These are phyloP conservation scores for Penicillium coprophilum DNA, from an alignment of 495 filamentous ascomycete genomes.

Conservation along the genomic window DNA sequence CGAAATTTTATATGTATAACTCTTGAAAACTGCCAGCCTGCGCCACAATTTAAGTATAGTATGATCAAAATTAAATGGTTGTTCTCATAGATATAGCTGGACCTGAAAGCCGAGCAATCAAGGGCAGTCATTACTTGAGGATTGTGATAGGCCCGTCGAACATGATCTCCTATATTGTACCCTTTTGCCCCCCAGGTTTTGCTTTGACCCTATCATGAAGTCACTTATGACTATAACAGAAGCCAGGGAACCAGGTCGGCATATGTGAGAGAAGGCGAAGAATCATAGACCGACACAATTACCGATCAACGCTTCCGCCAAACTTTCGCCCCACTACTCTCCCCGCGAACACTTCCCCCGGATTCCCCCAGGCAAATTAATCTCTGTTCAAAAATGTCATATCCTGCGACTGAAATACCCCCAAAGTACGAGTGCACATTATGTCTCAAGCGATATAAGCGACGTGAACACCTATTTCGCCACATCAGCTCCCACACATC, in stretches of 20 bases:
- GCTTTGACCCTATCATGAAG: too few relatives aligned
- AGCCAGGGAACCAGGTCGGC: not conserved
- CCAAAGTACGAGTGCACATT: slow-evolving; percentile 19
- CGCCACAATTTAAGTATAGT: too few relatives aligned
- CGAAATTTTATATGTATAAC: too few relatives aligned
- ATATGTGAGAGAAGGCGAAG: not conserved
- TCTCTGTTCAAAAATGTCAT: not conserved
- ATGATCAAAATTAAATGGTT: too few relatives aligned
- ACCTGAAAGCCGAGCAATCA: too few relatives aligned
- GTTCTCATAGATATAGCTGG: too few relatives aligned
- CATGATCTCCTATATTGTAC: too few relatives aligned
- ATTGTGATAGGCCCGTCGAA: too few relatives aligned
- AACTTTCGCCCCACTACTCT: not conserved
- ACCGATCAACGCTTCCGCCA: not conserved
- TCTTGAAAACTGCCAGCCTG: too few relatives aligned
- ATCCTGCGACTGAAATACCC: not conserved
- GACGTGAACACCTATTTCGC: slow-evolving; percentile 23
- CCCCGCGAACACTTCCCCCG: not conserved
- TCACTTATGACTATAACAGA: too few relatives aligned
- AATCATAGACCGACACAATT: not conserved
- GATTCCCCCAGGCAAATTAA: not conserved
- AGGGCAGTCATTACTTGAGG: too few relatives aligned
- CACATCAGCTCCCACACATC: slow-evolving; percentile 23
- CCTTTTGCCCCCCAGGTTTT: too few relatives aligned
- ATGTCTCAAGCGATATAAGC: slow-evolving; percentile 23